Percentiles rank a stretch among this genome's conserved stretches.
These are phyloP conservation scores for Sporisorium graminicola DNA, from an alignment of 1,284 basidiomycete species.

Conservation along the genomic window DNA sequence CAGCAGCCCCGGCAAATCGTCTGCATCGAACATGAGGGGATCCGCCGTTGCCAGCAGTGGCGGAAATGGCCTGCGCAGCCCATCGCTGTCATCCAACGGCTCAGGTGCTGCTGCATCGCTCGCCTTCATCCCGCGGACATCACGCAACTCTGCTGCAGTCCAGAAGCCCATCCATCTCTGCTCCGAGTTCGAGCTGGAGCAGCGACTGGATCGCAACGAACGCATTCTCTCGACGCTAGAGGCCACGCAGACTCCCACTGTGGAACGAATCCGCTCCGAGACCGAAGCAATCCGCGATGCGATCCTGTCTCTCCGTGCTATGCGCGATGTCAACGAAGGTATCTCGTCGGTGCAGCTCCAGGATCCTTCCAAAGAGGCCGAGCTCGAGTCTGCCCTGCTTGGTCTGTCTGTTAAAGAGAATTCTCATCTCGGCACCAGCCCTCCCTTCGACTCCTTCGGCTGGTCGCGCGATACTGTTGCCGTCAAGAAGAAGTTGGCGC, in stretches of 20 bases:
- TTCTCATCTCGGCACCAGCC: conserved; percentile 17
- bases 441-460: conserved; percentile 32
- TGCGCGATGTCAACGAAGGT: conserved; percentile 40
- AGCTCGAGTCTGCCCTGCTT: conserved; percentile 44
- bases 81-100: conserved; percentile 8
- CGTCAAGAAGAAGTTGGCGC: conserved; percentile 47
- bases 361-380: conserved; percentile 33
- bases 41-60: conserved; percentile 3
- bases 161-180: conserved; percentile 46
- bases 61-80: conserved; percentile 2
- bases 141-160: conserved; percentile 37
- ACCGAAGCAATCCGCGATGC: conserved; percentile 41
- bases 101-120: conserved; percentile 32
- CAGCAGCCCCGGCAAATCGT: not conserved
- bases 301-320: conserved; percentile 35
- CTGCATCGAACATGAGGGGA: conserved; percentile 7
- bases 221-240: conserved; percentile 43
- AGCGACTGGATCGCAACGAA: conserved; percentile 49
- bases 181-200: conserved; percentile 51
- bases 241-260: conserved; percentile 22
- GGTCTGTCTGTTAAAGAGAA: conserved; percentile 37
- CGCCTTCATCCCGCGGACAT: conserved; percentile 43
- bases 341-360: conserved; percentile 35
- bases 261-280: conserved; percentile 31
- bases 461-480: conserved; percentile 47